Conservation (phyloP, 2,329 filamentous ascomycete genomes). For the Metarhizium sp. region DNA sequence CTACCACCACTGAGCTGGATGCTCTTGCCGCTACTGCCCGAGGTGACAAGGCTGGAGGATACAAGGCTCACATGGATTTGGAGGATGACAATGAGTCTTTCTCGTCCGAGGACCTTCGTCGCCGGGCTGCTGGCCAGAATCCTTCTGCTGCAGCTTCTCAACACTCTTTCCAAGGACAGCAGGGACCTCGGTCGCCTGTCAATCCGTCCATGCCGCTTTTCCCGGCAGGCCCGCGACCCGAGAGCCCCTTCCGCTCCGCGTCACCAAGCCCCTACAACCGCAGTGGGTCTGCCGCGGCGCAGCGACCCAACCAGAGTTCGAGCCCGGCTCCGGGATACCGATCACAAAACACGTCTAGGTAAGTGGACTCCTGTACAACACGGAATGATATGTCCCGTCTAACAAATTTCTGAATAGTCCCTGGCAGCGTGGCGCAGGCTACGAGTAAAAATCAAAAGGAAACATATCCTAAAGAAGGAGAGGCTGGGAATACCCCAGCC, state of each 20-base stretch:
- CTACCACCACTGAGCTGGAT: constrained; percentile 73
- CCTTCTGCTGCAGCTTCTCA: constrained; percentile 17
- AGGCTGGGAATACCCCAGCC: not conserved
- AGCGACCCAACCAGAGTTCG: constrained; percentile 21
- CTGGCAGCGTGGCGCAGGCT: constrained; percentile 36
- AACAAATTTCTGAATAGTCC: constrained; percentile 22
- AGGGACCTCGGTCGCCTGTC: constrained; percentile 22
- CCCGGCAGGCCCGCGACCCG: constrained; percentile 26
- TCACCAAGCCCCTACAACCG: constrained; percentile 25
- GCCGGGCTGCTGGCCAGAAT: constrained; percentile 22
- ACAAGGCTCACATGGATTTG: constrained; percentile 26
- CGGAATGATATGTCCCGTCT: not conserved
- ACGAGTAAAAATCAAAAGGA: constrained; percentile 21
- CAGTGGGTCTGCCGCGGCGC: constrained; percentile 10
- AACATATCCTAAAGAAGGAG: not conserved
- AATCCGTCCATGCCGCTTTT: constrained; percentile 35
- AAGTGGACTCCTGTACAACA: constrained; percentile 3
- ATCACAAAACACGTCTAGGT: constrained; percentile 31
- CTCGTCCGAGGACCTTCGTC: constrained; percentile 27
- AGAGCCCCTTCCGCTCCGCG: constrained; percentile 25
- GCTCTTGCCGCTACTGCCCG: constrained; percentile 82
- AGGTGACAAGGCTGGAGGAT: constrained; percentile 58
- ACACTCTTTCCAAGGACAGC: constrained; percentile 18
- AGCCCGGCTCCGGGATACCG: constrained; percentile 24
- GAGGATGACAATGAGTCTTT: constrained; percentile 33